Evolutionary conservation across 495 filamentous ascomycete species (phyloP).

Genomic region (Trichoderma gamsii): DNA sequence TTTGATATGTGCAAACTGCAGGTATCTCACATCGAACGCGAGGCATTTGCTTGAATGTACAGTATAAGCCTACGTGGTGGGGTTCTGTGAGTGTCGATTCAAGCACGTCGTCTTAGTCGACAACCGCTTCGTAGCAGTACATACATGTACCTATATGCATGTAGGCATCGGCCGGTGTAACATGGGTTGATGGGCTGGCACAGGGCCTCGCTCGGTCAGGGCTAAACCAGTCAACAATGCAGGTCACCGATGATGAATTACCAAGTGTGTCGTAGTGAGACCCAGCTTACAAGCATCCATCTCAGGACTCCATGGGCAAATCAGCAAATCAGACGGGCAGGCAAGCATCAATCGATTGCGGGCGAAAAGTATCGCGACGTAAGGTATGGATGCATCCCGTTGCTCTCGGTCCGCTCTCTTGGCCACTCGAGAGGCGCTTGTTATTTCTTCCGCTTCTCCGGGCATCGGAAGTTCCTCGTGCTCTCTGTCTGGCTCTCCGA

Average conservation of each 20-base stretch:
- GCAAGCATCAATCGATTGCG: too few species aligned
- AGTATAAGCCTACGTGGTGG: too few species aligned
- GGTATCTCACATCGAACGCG: too few species aligned
- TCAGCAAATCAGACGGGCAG: too few species aligned
- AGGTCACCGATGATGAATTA: conserved; percentile 3
- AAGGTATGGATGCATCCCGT: neutral
- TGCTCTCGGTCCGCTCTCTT: neutral
- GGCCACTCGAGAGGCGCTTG: neutral
- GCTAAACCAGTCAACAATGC: neutral
- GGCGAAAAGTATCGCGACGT: neutral
- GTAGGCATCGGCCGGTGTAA: too few species aligned
- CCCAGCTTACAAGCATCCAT: neutral
- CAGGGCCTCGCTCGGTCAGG: neutral
- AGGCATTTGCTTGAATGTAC: too few species aligned
- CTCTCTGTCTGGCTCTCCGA: neutral
- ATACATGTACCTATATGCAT: too few species aligned
- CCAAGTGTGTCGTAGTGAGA: neutral
- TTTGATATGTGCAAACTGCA: too few species aligned
- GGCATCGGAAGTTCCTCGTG: conserved; percentile 6
- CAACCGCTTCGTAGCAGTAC: too few species aligned
- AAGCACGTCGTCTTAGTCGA: too few species aligned
- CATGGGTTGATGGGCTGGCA: neutral
- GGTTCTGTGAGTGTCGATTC: too few species aligned
- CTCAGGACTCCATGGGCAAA: neutral
- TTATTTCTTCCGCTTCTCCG: neutral